Conservation (phyloP, 371 early-diverging fungal species). For the Dichotomocladium elegans region DNA sequence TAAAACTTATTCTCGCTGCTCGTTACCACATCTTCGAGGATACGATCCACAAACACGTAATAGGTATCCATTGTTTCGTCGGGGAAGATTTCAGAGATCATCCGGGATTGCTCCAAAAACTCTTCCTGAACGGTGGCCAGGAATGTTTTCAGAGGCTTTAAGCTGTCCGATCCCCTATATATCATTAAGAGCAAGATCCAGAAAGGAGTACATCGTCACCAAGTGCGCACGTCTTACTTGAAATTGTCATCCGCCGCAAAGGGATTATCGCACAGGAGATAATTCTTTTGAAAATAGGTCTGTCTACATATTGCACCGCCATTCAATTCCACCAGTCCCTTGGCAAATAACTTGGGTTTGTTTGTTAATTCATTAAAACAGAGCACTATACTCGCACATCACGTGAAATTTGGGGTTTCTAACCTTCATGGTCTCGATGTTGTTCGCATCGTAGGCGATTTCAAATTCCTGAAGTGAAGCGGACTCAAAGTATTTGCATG, state of each 20-base stretch:
- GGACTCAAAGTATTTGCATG: conserved; percentile 78
- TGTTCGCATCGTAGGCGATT: conserved; percentile 66
- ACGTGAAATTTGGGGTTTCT: too few species aligned
- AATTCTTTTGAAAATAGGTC: background rate
- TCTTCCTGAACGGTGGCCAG: conserved; percentile 20
- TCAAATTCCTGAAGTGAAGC: conserved; percentile 78
- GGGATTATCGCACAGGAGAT: background rate
- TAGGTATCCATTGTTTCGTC: conserved; percentile 56
- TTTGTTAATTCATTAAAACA: too few species aligned
- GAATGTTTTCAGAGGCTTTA: background rate
- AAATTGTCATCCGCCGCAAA: background rate
- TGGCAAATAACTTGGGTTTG: background rate
- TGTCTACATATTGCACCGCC: background rate
- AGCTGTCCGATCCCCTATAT: too few species aligned
- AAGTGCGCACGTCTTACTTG: background rate
- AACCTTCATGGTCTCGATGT: conserved; percentile 60
- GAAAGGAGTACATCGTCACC: too few species aligned
- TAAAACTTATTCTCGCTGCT: too few species aligned
- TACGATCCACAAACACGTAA: conserved; percentile 53
- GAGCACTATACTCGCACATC: too few species aligned
- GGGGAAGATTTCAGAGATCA: conserved; percentile 65
- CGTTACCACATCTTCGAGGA: conserved; percentile 64
- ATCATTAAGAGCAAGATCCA: conserved; percentile 80
- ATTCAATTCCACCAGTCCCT: background rate
- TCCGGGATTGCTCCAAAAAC: conserved; percentile 53